A percentile compares a stretch with the other conserved stretches of the same genome.
Conservation (phyloP, 371 early-diverging fungal species). For the Mucor saturninus region DNA sequence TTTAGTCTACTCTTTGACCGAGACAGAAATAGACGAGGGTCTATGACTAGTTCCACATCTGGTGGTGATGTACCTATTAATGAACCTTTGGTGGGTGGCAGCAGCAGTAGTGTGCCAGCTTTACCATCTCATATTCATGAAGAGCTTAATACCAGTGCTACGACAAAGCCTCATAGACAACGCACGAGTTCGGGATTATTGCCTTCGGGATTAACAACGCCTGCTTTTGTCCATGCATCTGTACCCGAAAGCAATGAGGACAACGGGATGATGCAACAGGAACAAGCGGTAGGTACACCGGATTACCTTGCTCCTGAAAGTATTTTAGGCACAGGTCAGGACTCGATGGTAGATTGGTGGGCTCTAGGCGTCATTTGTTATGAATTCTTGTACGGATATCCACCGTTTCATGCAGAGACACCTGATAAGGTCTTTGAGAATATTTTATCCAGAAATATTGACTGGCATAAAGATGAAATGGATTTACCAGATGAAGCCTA, state of each 20-base stretch:
- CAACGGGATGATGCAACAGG: not conserved
- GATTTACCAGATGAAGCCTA: conserved; percentile 82
- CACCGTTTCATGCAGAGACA: conserved; percentile 88
- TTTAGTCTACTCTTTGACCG: conserved; percentile 48
- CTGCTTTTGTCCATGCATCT: conserved; percentile 6
- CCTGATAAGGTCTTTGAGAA: conserved; percentile 88
- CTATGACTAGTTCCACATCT: conserved; percentile 31
- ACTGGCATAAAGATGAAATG: conserved; percentile 71
- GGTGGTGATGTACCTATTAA: conserved; percentile 2
- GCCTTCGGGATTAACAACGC: conserved; percentile 23
- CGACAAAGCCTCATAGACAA: conserved; percentile 11
- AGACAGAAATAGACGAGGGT: conserved; percentile 36
- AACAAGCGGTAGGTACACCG: conserved; percentile 89
- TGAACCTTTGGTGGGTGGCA: not conserved
- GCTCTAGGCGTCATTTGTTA: conserved; percentile 89
- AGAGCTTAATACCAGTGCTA: conserved; percentile 5
- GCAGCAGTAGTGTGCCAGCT: not conserved
- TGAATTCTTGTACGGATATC: conserved; percentile 88
- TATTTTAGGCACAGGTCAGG: conserved; percentile 86
- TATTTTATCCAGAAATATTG: conserved; percentile 75
- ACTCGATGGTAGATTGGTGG: conserved; percentile 94
- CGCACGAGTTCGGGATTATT: conserved; percentile 21
- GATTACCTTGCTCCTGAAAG: conserved; percentile 97
- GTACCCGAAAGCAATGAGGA: not conserved
- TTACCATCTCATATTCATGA: conserved; percentile 7